Evolutionary conservation across 106 monocot genomes (phyloP).

Genomic region (Cymbidium sinense): DNA sequence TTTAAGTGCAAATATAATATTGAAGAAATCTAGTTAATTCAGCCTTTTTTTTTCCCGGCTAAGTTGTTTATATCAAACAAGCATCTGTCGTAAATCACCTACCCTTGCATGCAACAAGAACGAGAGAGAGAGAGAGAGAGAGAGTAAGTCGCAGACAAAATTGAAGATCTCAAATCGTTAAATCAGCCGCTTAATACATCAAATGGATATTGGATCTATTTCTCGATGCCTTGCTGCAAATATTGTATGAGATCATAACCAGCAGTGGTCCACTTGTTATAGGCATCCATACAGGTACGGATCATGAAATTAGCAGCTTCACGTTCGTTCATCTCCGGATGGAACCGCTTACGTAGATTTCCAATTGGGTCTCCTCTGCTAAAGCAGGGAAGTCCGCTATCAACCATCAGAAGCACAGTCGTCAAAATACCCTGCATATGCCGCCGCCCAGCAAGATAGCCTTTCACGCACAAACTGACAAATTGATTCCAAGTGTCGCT

Average conservation of each 20-base stretch:
- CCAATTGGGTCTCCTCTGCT: slow-evolving; percentile 93
- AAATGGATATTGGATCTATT: slow-evolving; percentile 47
- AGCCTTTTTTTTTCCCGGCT: no score
- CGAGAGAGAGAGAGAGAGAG: no score
- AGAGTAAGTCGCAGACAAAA: no score
- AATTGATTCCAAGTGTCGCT: slow-evolving; percentile 96
- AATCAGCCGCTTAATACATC: no score
- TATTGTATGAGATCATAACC: slow-evolving; percentile 99
- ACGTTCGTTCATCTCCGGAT: slow-evolving; percentile 94
- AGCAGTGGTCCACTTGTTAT: slow-evolving; percentile 98
- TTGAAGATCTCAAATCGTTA: no score
- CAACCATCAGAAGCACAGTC: slow-evolving; percentile 85
- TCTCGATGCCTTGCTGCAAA: slow-evolving; percentile 94
- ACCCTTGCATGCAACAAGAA: no score
- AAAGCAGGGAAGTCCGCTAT: slow-evolving; percentile 95
- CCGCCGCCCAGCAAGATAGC: slow-evolving; percentile 80
- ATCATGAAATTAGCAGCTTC: slow-evolving; percentile 99
- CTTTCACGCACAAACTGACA: slow-evolving; percentile 94
- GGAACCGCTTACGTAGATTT: slow-evolving; percentile 88
- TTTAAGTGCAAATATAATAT: no score
- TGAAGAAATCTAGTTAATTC: no score
- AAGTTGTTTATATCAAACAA: no score
- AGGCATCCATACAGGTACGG: slow-evolving; percentile 79
- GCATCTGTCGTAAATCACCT: no score
- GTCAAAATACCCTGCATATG: slow-evolving; percentile 89